Percentiles rank a stretch among this genome's conserved stretches.
Conservation (phyloP, 306 rosid genomes). For the Vachellia collinsii region DNA sequence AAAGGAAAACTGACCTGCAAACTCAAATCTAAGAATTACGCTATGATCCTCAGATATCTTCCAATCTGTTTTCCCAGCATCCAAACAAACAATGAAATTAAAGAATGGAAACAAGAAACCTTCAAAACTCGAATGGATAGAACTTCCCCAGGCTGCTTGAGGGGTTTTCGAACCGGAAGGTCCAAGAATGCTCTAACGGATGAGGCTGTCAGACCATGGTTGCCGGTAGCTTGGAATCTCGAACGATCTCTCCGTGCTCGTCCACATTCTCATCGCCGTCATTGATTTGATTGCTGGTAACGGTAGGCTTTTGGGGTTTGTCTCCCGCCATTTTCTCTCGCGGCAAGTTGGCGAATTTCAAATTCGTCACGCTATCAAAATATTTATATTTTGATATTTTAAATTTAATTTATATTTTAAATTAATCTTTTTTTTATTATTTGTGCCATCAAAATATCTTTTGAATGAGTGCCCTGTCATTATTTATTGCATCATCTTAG, state of each 20-base stretch:
- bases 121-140: conserved; percentile 79
- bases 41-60: neutral
- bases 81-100: neutral
- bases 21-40: neutral
- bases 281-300: too few relatives aligned
- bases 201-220: conserved; percentile 50
- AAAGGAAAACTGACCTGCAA: neutral
- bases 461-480: too few relatives aligned
- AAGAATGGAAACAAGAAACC: conserved; percentile 45
- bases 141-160: conserved; percentile 71
- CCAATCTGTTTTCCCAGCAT: too few relatives aligned
- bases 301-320: too few relatives aligned
- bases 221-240: conserved; percentile 40
- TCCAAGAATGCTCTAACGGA: conserved; percentile 87
- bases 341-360: too few relatives aligned
- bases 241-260: conserved; percentile 81
- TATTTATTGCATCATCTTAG: too few relatives aligned
- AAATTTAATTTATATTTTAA: too few relatives aligned
- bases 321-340: too few relatives aligned
- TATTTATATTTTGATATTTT: too few relatives aligned
- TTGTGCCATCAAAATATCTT: too few relatives aligned
- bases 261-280: conserved; percentile 50
- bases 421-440: too few relatives aligned
- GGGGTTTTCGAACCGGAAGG: conserved; percentile 90
- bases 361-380: too few relatives aligned